Base-by-base conservation (phyloP, 148 eudicot species). In the Spergularia bocconei region DNA sequence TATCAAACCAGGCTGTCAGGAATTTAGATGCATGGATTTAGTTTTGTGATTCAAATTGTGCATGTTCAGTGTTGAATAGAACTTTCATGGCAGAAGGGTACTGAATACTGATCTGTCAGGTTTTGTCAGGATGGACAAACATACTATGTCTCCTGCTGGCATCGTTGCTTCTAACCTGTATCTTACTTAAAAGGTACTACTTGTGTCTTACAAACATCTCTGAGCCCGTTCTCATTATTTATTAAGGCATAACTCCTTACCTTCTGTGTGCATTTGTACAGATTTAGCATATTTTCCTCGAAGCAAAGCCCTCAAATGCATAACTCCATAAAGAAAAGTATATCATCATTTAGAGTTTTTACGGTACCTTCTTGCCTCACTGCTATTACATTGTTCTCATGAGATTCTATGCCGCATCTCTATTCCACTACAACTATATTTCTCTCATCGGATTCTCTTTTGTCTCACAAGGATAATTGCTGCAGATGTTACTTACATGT, bases 401-500 rank as follows among this genome's bases (percentile, higher is more conserved):
- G 58, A 63, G 16, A 73, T 48, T 65, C 33, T 56, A 38, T 82
- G 41, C 29, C 51, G 23, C 11, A 48, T 21, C 72, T 47, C 8
- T 17, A 39, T 50, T 74, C 33, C 63, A 16, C 36, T 63, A 36
- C 41, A 57, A 63, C 68, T 66, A 52, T 71, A 19, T 59, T 23
- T 64, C 77, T 77, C 41, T 66, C 75, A 20, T 78, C 36, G 53
- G 47, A 51, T 66, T 62, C 71, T n/a, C 51, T 79, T 82, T 70
- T 78, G 20, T 79, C 86, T 85, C 70, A 84, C 79, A 73, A 74
- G 84, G 79, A 75, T 79, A 71, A 80, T 56, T 85, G 77, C 58
- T 87, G 92, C 90, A 95, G 99, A 91, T 92, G 96, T 72, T 89
- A 70, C 67, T 84, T 36, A 88, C 99, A 77, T 91, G 91, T 86